A percentile compares a stretch with the other conserved stretches of the same genome.
Conservation (phyloP, 805 yeast species). For the Pichia scutulata region DNA sequence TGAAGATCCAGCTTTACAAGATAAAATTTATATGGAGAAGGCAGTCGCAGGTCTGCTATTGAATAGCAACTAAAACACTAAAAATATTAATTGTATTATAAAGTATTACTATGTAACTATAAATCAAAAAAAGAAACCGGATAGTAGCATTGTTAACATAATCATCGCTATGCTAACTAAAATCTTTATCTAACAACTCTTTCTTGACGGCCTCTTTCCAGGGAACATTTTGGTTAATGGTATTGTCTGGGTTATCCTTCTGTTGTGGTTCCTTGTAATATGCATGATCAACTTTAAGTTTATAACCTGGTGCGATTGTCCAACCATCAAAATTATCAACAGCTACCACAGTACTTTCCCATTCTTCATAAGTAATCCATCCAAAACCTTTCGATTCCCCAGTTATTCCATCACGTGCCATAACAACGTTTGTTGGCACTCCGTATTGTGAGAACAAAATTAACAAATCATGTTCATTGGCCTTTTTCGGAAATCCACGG, state of each 20-base stretch:
- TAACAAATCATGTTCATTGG: slow-evolving; percentile 70
- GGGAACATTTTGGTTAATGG: slow-evolving; percentile 19
- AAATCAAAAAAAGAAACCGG: neutral
- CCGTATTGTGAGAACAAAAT: slow-evolving; percentile 86
- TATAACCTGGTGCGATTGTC: slow-evolving; percentile 37
- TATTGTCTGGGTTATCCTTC: slow-evolving; percentile 35
- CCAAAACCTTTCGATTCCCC: slow-evolving; percentile 72
- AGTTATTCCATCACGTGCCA: slow-evolving; percentile 57
- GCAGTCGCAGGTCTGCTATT: neutral
- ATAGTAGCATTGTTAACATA: too few relatives aligned
- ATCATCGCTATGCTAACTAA: slow-evolving; percentile 6
- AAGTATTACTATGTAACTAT: neutral
- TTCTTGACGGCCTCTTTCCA: slow-evolving; percentile 22
- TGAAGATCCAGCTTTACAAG: neutral
- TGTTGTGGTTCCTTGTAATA: slow-evolving; percentile 38
- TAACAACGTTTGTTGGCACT: slow-evolving; percentile 65
- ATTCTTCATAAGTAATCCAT: slow-evolving; percentile 76
- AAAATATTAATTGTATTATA: neutral
- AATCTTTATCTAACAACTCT: slow-evolving; percentile 41
- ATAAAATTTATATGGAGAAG: neutral
- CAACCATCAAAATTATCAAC: slow-evolving; percentile 82
- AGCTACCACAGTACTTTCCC: slow-evolving; percentile 72
- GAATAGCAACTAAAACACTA: neutral
- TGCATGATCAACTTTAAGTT: slow-evolving; percentile 64
- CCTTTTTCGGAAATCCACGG: slow-evolving; percentile 58